These are phyloP conservation scores for Takakia lepidozioides DNA, from an alignment of 225 moss, liverwort and hornwort genomes.

Conservation along the genomic window DNA sequence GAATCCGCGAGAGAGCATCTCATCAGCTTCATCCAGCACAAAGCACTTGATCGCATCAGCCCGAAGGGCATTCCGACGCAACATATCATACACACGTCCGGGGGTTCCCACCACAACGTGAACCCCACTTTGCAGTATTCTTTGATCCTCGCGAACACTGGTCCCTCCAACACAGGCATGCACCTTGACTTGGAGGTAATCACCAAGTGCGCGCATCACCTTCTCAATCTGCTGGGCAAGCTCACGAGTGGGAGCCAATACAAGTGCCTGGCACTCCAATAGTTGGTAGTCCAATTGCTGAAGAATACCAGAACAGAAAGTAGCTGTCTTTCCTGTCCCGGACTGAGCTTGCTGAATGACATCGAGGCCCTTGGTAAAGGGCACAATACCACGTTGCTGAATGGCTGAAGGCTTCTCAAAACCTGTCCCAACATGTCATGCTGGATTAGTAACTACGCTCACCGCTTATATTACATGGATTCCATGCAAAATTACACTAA, in stretches of 20 bases:
- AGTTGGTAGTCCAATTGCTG: slow-evolving; percentile 54
- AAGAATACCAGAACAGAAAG: slow-evolving; percentile 50
- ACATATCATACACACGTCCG: slow-evolving; percentile 61
- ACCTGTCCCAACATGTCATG: slow-evolving; percentile 37
- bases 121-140: slow-evolving; percentile 46
- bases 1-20: slow-evolving; percentile 66
- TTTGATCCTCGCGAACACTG: slow-evolving; percentile 48
- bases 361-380: slow-evolving; percentile 51
- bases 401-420: slow-evolving; percentile 71
- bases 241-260: slow-evolving; percentile 66
- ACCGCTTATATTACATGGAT: too few relatives aligned
- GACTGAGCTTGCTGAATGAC: slow-evolving; percentile 62
- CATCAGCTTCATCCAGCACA: slow-evolving; percentile 59
- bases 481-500: too few relatives aligned
- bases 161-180: slow-evolving; percentile 66
- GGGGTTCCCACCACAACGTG: slow-evolving; percentile 61
- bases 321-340: slow-evolving; percentile 55
- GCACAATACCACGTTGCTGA: slow-evolving; percentile 62
- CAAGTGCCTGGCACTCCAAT: slow-evolving; percentile 55
- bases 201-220: slow-evolving; percentile 62
- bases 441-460: too few relatives aligned
- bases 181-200: slow-evolving; percentile 57
- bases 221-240: slow-evolving; percentile 65
- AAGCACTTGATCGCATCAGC: slow-evolving; percentile 65
- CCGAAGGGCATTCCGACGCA: slow-evolving; percentile 48